Base-by-base conservation (phyloP, 768 basidiomycete genomes). In the Boletus barrowsii region DNA sequence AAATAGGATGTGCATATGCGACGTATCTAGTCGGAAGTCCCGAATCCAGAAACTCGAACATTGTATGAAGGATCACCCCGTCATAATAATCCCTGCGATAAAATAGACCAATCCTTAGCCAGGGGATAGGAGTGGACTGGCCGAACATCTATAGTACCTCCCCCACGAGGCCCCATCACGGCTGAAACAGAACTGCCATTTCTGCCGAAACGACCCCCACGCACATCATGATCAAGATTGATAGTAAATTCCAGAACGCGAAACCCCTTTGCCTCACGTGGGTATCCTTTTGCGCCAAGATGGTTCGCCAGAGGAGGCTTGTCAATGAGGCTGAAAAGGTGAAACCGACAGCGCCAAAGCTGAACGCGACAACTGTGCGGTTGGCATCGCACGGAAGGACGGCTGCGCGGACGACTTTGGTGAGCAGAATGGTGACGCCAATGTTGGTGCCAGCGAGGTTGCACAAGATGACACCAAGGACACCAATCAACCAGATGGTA, bases 391-490 rank as follows among this genome's bases (percentile, higher is more conserved):
- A 43, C n/a, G 68, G 63, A 18, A 68, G 53, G 1, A 49, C 51
- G 22, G 22, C 22, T 22, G 22, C 22, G 22, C 22, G 22, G 3
- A 22, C 22, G 22, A 22, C 22, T 3, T 93, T 86, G 29, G 91
- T 88, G 17, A 95, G 81, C 32, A 97, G 79, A 66, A 98, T 94
- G 5, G 90, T 93, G 3, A 90, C 88, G 35, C 92, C 92, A 50
- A 95, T 95, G 72, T 95, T 95, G 7, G 93, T 95, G 0, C 93
- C 92, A 17, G 87, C 83, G 47, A 91, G 72, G 63, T 92, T 91
- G 69, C 90, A 92, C 22, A 90, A 74, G 39, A 91, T 66, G 36
- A 93, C 85, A 5, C 86, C 81, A 35, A 91, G 71, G 20, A 87
- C 73, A 33, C 88, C 87, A 63, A 92, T 78, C 48, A 89, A 61